Conservation (phyloP, 495 filamentous ascomycete species). For the Daldinia vernicosa region DNA sequence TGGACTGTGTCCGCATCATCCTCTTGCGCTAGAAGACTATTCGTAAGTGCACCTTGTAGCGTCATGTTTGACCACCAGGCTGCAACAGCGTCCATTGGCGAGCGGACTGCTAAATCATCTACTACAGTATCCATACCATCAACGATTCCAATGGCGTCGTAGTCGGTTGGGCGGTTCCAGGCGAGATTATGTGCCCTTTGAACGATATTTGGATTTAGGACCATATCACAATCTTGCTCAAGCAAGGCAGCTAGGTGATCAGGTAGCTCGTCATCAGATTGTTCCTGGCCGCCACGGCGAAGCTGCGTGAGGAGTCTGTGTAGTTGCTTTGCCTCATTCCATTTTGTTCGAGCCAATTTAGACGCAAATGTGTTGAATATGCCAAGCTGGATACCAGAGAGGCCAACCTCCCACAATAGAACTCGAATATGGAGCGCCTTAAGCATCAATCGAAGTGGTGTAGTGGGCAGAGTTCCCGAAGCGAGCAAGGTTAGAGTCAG, state of each 20-base stretch:
- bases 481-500: constrained; percentile 88
- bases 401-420: constrained; percentile 80
- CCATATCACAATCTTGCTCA: constrained; percentile 78
- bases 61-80: constrained; percentile 87
- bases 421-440: constrained; percentile 92
- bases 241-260: constrained; percentile 78
- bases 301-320: constrained; percentile 66
- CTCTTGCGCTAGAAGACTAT: constrained; percentile 63
- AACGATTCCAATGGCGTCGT: constrained; percentile 67
- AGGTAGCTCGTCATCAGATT: constrained; percentile 71
- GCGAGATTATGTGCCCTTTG: constrained; percentile 91
- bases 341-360: constrained; percentile 75
- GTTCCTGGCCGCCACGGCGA: constrained; percentile 52
- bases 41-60: constrained; percentile 74
- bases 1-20: constrained; percentile 48
- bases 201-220: constrained; percentile 77
- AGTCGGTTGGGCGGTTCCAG: constrained; percentile 80
- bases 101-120: constrained; percentile 85
- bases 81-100: constrained; percentile 87
- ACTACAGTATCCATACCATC: constrained; percentile 85
- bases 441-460: constrained; percentile 86
- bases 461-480: constrained; percentile 85
- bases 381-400: constrained; percentile 67
- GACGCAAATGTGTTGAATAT: constrained; percentile 71
- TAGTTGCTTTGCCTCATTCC: constrained; percentile 78